Base-by-base conservation (phyloP, 768 basidiomycete genomes). In the Hericium coralloides region DNA sequence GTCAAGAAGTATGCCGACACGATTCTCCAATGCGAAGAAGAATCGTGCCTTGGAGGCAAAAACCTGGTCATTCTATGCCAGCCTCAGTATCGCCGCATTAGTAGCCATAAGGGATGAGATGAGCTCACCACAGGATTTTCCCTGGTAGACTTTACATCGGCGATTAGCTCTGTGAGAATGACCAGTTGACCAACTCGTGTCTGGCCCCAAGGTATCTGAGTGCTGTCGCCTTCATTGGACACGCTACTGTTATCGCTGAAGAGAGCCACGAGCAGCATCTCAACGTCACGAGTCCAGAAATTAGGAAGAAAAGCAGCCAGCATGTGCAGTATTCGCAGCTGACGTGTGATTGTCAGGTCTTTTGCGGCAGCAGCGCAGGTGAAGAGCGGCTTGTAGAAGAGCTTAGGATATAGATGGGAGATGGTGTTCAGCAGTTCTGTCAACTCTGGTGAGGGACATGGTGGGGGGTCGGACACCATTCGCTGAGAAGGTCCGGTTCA, bases 301-400 rank as follows among this genome's bases (percentile, higher is more conserved):
- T 82, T 81, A 2, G 79, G 74, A 15, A 87, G 70, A 63, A 80
- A 79, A 31, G 73, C 76, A 4, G 80, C 73, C 55, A 86, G 61
- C 2, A 78, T 73, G 14, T 73, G 70, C 49, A 90, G 65, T 3
- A 76, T 73, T 48, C 79, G 76, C 0, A 89, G 75, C 58, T 87
- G 79, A 54, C 79, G 80, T 12, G 80, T 73, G 10, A 87, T 73
- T 12, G 78, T 74, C n/a, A 78, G 64, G 55, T 83, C 83, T 61
- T 84, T 85, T 45, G 75, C 73, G 0, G 85, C 82, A 2, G 81
- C 80, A 0, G 88, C 85, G 59, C 85, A 87, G 0, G 76, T 69
- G 63, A 90, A 87, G 8, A 91, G 68, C 0, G 85, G 84, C 65
- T 83, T 87, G 72, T 81, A 89, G 68, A 91, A 88, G 0, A 83